Evolutionary conservation across 257 asterid species (phyloP).

Genomic region (Anisodus tanguticus): DNA sequence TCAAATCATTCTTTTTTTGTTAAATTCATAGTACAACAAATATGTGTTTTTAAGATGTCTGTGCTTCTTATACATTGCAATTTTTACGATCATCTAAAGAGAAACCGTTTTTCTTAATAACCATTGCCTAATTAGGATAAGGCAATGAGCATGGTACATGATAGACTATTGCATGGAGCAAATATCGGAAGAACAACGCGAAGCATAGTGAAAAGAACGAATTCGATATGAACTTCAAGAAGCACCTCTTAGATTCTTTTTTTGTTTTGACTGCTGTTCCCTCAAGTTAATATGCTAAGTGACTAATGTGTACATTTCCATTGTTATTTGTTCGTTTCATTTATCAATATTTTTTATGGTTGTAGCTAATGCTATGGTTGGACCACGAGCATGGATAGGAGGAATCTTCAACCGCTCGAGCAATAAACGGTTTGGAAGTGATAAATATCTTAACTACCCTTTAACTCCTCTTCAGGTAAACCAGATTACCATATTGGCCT

Average conservation of each 20-base stretch:
- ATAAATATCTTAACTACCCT: slow-evolving; percentile 52
- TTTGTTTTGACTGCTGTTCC: not conserved
- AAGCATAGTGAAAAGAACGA: not conserved
- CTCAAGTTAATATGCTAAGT: not conserved
- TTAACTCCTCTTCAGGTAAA: slow-evolving; percentile 74
- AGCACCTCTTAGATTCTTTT: not conserved
- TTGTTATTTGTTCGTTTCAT: not conserved
- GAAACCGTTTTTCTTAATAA: not conserved
- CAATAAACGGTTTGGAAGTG: slow-evolving; percentile 67
- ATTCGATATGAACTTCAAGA: not conserved
- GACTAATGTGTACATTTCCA: too few species aligned
- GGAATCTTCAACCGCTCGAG: slow-evolving; percentile 71
- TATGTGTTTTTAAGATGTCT: not conserved
- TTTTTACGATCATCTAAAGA: not conserved
- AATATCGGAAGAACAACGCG: not conserved
- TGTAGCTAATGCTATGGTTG: slow-evolving; percentile 98
- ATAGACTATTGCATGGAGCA: too few species aligned
- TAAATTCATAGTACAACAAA: not conserved
- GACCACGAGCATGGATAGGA: slow-evolving; percentile 96
- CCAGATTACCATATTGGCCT: not conserved
- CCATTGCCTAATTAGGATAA: not conserved
- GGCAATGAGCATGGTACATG: too few species aligned
- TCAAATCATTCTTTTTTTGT: not conserved
- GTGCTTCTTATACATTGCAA: not conserved
- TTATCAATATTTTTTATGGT: slow-evolving; percentile 23